Evolutionary conservation across 768 basidiomycete species (phyloP), one percentile per base, ranked within the genome.

Genomic region (Glaciozyma antarctica): DNA sequence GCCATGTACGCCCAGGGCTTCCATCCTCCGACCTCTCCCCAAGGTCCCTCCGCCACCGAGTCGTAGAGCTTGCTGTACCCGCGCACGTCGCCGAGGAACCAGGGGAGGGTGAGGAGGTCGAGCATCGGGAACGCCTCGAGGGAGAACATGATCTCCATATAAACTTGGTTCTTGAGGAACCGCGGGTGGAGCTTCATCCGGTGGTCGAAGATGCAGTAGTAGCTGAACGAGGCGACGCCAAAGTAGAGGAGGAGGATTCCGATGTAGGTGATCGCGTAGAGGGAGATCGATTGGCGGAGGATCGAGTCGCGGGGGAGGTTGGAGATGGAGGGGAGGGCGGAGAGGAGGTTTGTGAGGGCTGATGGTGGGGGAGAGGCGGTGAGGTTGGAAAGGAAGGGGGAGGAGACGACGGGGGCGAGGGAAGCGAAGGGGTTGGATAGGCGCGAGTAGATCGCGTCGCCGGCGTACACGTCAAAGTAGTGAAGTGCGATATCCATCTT

Each of bases 41-140:
- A 73, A 22, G 28, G 78, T 62, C 80, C 86, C 85, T 91, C 85
- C 55, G 82, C 83, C 47, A 90, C 75, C 55, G 85, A 80, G 66
- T 88, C 83, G 74, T 97, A 99, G 51, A 97, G 72, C 74, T 77
- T 81, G 3, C 87, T 85, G 71, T 88, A 82, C 0, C 95, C 95
- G 77, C 87, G 81, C 21, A 93, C 89, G 76, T 99, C 95, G 15
- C 81, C 88, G 73, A 88, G 79, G 80, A 99, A 98, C 88, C 88
- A 95, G 0, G 95, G 95, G 17, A 97, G 79, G 0, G 91, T 98
- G 58, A 97, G 77, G 30, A 88, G 68, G 30, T 81, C 87, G 82
- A 99, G 93, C 5, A 75, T 77, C 0, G 92, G 93, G 74, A 94
- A 93, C 0, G 89, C 85, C 52, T 81, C 79, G 58, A 95, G 63